Conservation (phyloP, 352 stramenopile genomes). For the Globisporangium nagaii region DNA sequence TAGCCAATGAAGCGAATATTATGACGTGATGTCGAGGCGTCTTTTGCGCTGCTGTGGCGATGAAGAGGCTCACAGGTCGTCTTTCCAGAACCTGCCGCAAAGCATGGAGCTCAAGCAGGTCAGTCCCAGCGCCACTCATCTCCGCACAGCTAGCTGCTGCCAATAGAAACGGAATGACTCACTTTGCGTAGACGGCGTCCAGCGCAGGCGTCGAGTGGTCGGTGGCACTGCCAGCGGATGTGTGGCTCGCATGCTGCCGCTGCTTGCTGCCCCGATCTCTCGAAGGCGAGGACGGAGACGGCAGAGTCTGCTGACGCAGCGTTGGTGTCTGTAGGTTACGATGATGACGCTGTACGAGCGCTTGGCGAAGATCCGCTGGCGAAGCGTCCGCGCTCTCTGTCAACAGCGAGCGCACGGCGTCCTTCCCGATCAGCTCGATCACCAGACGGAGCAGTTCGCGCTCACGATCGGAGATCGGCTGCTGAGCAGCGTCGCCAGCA, state of each 20-base stretch:
- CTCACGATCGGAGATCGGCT: too few species aligned
- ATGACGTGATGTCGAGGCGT: neutral
- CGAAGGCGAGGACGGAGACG: neutral
- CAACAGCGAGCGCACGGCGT: constrained; percentile 9
- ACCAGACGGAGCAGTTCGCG: constrained; percentile 21
- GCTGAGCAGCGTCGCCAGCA: too few species aligned
- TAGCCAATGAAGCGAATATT: neutral
- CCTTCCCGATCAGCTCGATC: constrained; percentile 18
- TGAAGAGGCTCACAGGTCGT: neutral
- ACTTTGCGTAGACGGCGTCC: constrained; percentile 16
- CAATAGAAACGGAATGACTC: neutral
- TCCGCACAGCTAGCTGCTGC: too few species aligned
- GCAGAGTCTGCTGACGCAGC: neutral
- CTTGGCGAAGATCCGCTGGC: constrained; percentile 8
- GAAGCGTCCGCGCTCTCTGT: neutral
- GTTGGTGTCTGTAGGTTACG: too few species aligned
- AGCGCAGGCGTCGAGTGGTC: constrained; percentile 4
- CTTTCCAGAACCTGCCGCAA: constrained; percentile 11
- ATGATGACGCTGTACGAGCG: neutral
- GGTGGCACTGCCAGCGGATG: neutral
- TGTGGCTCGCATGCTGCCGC: neutral
- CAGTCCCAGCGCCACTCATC: too few species aligned
- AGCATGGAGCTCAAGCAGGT: too few species aligned
- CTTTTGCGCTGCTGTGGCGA: too few species aligned
- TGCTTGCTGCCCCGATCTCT: neutral